phyloP scores from a whole-genome alignment of 805 yeast species.

The Grigorovia yakushimaensis region DNA sequence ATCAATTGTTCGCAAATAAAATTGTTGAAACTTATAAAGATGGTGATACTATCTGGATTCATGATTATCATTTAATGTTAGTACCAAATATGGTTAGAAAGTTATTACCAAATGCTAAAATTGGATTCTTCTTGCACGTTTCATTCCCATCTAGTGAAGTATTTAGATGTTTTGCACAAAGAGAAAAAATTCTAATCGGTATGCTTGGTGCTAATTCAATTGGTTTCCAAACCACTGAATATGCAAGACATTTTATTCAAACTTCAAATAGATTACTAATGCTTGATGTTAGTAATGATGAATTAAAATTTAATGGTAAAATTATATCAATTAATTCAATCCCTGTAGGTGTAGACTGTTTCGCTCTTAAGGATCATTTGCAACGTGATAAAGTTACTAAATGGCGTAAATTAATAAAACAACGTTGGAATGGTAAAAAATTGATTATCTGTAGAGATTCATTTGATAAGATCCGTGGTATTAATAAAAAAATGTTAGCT shows the following conservation, averaged over 20 bases:
- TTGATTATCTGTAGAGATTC: conserved; percentile 84
- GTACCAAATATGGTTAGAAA: conserved; percentile 79
- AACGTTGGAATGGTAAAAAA: conserved; percentile 63
- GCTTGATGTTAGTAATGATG: conserved; percentile 62
- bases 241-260: conserved; percentile 87
- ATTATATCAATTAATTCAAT: conserved; percentile 46
- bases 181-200: conserved; percentile 68
- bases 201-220: conserved; percentile 82
- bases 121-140: conserved; percentile 87
- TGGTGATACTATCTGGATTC: conserved; percentile 83
- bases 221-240: conserved; percentile 86
- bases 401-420: conserved; percentile 64
- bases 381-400: conserved; percentile 41
- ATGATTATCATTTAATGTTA: conserved; percentile 83
- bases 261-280: conserved; percentile 76
- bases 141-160: conserved; percentile 95
- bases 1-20: conserved; percentile 70
- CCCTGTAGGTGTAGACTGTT: conserved; percentile 75
- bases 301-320: conserved; percentile 49
- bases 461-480: conserved; percentile 77
- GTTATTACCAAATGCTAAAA: conserved; percentile 68
- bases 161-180: conserved; percentile 84
- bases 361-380: conserved; percentile 39
- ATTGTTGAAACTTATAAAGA: conserved; percentile 56
- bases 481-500: conserved; percentile 78